Conservation (phyloP, 148 eudicot species). For the Diospyros kaki region DNA sequence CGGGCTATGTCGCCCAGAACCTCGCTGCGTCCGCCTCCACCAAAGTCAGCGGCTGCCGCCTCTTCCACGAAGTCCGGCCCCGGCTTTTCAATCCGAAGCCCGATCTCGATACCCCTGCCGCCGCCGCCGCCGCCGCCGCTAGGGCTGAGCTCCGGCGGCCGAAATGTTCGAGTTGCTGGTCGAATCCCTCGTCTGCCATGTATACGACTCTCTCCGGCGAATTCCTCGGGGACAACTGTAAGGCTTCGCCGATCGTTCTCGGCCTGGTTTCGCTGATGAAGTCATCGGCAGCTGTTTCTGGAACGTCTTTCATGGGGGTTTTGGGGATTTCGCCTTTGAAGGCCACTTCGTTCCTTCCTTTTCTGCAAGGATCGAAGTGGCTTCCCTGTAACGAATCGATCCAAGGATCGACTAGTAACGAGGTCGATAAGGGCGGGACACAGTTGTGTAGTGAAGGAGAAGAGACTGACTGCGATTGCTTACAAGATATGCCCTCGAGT, state of each 20-base stretch:
- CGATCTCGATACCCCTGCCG: slow-evolving; percentile 17
- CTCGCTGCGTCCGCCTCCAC: slow-evolving; percentile 41
- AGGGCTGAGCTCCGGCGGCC: slow-evolving; percentile 24
- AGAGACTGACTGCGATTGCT: slow-evolving; percentile 5
- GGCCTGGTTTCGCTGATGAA: slow-evolving; percentile 48
- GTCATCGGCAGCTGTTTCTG: slow-evolving; percentile 23
- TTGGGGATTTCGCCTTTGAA: slow-evolving; percentile 52
- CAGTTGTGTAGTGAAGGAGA: neutral
- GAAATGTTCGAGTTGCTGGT: slow-evolving; percentile 8
- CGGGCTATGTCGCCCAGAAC: slow-evolving; percentile 60
- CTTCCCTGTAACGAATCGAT: slow-evolving; percentile 57
- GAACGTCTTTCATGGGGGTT: slow-evolving; percentile 21
- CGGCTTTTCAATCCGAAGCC: slow-evolving; percentile 25
- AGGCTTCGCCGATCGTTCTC: slow-evolving; percentile 33
- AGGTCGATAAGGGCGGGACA: slow-evolving; percentile 44
- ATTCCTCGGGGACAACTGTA: slow-evolving; percentile 20
- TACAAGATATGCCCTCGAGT: slow-evolving; percentile 13
- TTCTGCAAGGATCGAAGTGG: slow-evolving; percentile 66
- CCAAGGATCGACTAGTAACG: slow-evolving; percentile 13
- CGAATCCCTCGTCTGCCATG: slow-evolving; percentile 14
- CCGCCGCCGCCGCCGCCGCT: neutral
- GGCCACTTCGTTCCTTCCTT: slow-evolving; percentile 46
- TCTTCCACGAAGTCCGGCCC: slow-evolving; percentile 42
- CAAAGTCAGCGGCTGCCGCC: slow-evolving; percentile 34
- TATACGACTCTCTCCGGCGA: slow-evolving; percentile 42